Base-by-base conservation (phyloP, 2,329 filamentous ascomycete genomes). In the Pseudogymnoascus sp. region DNA sequence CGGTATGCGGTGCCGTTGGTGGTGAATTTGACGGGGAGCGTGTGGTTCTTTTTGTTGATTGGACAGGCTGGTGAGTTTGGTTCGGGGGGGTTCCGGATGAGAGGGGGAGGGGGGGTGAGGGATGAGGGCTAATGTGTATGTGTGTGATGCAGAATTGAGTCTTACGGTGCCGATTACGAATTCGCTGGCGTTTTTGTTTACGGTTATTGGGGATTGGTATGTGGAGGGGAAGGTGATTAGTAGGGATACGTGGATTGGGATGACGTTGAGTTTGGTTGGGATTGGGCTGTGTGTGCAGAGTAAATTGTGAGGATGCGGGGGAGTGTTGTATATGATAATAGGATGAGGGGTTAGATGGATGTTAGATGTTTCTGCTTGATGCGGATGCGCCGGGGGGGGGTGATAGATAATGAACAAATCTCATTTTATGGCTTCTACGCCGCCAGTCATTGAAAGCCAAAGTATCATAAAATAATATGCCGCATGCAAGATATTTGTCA, bases 31-130 rank as follows among this genome's bases (percentile, higher is more conserved):
- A 96, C 93, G 2, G 93, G 93, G 31, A 96, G 91, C 72, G 82
- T 97, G 63, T 97, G 93, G 93, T 97, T 97, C 77, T 97, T 97
- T 70, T 76, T 97, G 68, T 79, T 97, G 67, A 93, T 97, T 76
- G 93, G 93, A 5, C 85, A 94, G 74, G 92, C 92, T 70, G 92
- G 92, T 95, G 76, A 69, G 88, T 67, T 64, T 42, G 25, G 62
- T 65, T 63, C 44, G 12, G 23, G n/a, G 53, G 44, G n/a, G 21
- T 8, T 31, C 8, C 28, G 7, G 25, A 5, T 25, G 2, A 2
- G n/a, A 37, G n/a, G 14, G 37, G 14, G 14, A 12, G 1, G 37
- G 6, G 35, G 35, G 35, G 14, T 31, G 28, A 3, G 18, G 35
- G 60, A 63, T 53, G 2, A 12, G 6, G 28, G 23, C 16, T 50